Base-by-base conservation (phyloP, 1,284 basidiomycete genomes). In the Pterulicium gracile region DNA sequence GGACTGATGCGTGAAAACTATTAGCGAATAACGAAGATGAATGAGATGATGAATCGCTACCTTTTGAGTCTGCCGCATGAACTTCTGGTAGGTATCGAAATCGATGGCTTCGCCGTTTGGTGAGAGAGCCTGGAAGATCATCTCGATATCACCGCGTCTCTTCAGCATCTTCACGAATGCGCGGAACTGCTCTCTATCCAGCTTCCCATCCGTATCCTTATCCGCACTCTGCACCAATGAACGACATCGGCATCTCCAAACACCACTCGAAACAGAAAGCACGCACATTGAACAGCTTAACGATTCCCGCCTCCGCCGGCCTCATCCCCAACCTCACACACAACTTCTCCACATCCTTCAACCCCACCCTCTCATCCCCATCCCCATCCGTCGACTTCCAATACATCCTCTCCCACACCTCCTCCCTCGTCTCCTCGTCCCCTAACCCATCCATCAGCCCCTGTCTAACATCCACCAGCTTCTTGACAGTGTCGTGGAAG, bases 121-220 rank as follows among this genome's bases (percentile, higher is more conserved):
- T 51, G 52, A 1, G 32, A 47, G 3, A 44, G 43, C 18, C 41
- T 55, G n/a, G 43, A 45, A 49, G 35, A 0, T 32, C 48, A 42
- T 1, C 40, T 77, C 72, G 2, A 87, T 57, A 47, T 87, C 84
- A 0, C 72, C 68, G 17, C 84, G 66, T 2, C 69, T 66, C 56
- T 84, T 82, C 36, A 84, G 64, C 3, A 75, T 63, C 51, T 74
- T 75, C 49, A 86, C 77, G 50, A 87, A 82, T 24, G 23, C 66
- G 63, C 54, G 79, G 36, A 39, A 39, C 15, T 39, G 36, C 15
- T 39, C 36, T 17, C 19, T 17, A 17, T 39, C 36, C 5, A 39
- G 36, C 4, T 7, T 39, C 15, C 36, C 36, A 18, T 39, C 15
- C 75, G 55, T 87, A 87, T 39, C 75, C 75, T 1, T 66, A 55